Percentiles rank a stretch among this genome's conserved stretches.
These are phyloP conservation scores for Aspergillus sclerotiicarbonarius DNA, from an alignment of 495 filamentous ascomycete species.

Conservation along the genomic window DNA sequence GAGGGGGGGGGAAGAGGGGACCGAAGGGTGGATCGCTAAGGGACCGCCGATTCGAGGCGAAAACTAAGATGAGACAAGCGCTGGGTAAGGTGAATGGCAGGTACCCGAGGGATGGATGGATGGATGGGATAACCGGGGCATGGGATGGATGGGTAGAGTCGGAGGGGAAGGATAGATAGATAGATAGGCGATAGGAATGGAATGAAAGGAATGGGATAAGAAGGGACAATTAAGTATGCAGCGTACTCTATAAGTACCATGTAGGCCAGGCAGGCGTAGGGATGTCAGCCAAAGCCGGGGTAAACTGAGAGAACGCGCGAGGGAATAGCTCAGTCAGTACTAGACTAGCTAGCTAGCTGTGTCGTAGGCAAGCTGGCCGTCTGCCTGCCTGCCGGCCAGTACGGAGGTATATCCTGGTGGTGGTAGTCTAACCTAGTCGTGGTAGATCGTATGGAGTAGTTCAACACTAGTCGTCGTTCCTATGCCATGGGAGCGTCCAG, in stretches of 20 bases:
- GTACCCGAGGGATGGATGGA: conserved; percentile 8
- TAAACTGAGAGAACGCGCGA: not conserved
- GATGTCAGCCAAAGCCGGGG: not conserved
- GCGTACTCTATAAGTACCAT: not conserved
- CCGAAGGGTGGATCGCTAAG: not conserved
- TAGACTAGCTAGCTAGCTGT: not conserved
- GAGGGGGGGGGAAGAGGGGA: not conserved
- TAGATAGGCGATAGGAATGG: not conserved
- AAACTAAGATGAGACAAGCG: not conserved
- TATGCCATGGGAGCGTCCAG: conserved; percentile 17
- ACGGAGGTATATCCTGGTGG: not conserved
- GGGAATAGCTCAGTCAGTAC: no score
- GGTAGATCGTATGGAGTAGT: conserved; percentile 11
- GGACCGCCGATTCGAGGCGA: not conserved
- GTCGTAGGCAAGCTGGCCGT: not conserved
- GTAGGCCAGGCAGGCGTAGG: not conserved
- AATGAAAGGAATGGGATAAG: not conserved
- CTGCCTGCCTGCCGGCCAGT: not conserved
- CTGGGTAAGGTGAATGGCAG: conserved; percentile 1
- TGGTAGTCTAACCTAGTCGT: conserved; percentile 3
- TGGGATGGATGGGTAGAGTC: conserved; percentile 6
- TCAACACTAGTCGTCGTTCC: conserved; percentile 16
- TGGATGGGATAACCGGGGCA: conserved; percentile 4
- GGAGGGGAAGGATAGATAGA: not conserved
- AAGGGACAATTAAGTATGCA: not conserved